A percentile compares a stretch with the other conserved stretches of the same genome.
Evolutionary conservation across 768 basidiomycete genomes (phyloP).

Genomic region (Symmetrospora coprosmae): DNA sequence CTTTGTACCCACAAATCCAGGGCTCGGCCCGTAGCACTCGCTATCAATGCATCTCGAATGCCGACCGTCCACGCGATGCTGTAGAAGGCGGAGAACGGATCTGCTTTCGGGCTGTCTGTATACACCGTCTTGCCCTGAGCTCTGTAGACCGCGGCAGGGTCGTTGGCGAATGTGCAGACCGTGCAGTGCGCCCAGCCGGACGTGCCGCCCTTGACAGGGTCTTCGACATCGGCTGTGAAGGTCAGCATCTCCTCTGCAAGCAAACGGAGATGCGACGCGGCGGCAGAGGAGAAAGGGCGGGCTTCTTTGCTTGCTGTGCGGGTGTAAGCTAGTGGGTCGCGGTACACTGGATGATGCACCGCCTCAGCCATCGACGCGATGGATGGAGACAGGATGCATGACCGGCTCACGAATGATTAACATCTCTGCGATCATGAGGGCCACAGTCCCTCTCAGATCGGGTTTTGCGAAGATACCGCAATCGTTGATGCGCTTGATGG

Average conservation of each 20-base stretch:
- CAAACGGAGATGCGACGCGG: not conserved
- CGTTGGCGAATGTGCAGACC: no score
- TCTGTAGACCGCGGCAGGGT: no score
- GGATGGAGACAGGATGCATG: not conserved
- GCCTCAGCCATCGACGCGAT: no score
- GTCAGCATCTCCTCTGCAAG: conserved; percentile 1
- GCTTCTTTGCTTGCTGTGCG: not conserved
- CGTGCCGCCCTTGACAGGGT: no score
- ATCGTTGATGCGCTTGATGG: not conserved
- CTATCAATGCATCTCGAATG: conserved; percentile 1
- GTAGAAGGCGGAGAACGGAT: conserved; percentile 9
- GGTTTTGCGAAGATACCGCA: conserved; percentile 1
- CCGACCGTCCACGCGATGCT: conserved; percentile 10
- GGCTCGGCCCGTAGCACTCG: conserved; percentile 1
- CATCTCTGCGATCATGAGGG: conserved; percentile 2
- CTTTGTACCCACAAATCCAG: not conserved
- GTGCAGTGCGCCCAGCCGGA: no score
- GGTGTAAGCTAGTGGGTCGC: not conserved
- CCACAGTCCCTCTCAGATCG: not conserved
- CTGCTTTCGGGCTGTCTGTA: no score
- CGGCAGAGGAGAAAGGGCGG: not conserved
- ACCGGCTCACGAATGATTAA: conserved; percentile 4
- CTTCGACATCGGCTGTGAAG: not conserved
- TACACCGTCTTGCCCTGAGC: no score
- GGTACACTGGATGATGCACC: not conserved